Evolutionary conservation across 2,329 filamentous ascomycete genomes (phyloP), one percentile per base, ranked within the genome.

Genomic region (Sarocladium brachiariae): DNA sequence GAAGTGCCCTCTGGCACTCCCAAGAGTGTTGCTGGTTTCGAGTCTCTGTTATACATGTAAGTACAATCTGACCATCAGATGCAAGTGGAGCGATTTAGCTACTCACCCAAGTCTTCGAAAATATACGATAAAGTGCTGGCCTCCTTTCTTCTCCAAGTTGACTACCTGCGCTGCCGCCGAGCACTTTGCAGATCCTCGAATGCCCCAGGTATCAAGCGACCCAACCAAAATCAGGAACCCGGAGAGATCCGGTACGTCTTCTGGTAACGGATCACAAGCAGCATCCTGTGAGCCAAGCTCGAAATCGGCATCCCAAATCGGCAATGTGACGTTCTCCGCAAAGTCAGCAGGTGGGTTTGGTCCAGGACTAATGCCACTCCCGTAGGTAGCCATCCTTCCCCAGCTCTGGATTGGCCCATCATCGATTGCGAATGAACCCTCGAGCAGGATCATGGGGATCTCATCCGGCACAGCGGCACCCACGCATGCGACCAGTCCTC

Each of bases 191-290:
- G 6, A 4, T 10, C 37, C 37, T 39, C 37, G 11, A 19, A 39
- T 39, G 4, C 37, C 37, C 37, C 37, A 39, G 6, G 19, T 7
- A 23, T 39, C 37, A 23, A 39, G 19, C 4, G 37, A 21, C 9
- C 75, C 75, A 43, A 83, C 65, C 4, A 83, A 70, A 3, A 80
- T 76, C 39, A 83, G 70, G 49, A 73, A 67, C 19, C 66, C 66
- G 4, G 72, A 72, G 16, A 84, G 69, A 57, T 80, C 72, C 2
- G 77, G 75, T 1, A 73, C 58, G 4, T 52, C 55, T 2, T 63
- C 68, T 4, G 77, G 74, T 31, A 73, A 68, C 10, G 75, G 62
- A 4, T 67, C 57, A 57, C 80, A 83, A 13, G 66, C 76, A 55
- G 77, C 70, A 38, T 69, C 69, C 1, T 63, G 55, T 33, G 73